Percentiles rank a stretch among this genome's conserved stretches.
phyloP scores from a whole-genome alignment of 805 yeast species.

The Candida ortonii region DNA sequence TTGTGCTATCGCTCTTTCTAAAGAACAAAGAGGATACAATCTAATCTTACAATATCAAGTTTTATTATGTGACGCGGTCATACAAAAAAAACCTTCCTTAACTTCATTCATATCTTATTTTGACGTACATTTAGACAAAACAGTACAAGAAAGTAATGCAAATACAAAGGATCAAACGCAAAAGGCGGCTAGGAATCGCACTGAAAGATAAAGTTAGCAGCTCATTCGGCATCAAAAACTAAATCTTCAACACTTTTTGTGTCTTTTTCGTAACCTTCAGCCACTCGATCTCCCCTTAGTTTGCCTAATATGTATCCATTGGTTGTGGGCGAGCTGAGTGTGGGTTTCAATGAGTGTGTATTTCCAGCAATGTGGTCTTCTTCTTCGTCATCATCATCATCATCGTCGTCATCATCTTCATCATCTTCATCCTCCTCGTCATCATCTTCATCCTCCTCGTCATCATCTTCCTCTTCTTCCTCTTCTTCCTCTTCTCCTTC shows the following conservation, averaged over 20 bases:
- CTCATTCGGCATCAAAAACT: conserved; percentile 8
- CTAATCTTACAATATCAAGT: no score
- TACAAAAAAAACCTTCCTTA: no score
- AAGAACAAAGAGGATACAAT: conserved; percentile 5
- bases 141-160: no score
- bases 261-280: not conserved
- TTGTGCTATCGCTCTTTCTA: no score
- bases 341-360: not conserved
- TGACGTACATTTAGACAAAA: no score
- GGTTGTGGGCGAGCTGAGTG: conserved; percentile 17
- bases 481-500: conserved; percentile 40
- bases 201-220: no score
- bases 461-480: conserved; percentile 28
- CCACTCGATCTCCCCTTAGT: conserved; percentile 4
- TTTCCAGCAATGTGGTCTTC: conserved; percentile 9
- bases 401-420: conserved; percentile 16
- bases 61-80: no score
- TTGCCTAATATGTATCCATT: conserved; percentile 14
- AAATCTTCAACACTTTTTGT: conserved; percentile 17
- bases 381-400: conserved; percentile 13
- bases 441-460: conserved; percentile 14
- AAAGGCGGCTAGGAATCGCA: no score
- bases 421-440: conserved; percentile 21
- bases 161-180: no score
- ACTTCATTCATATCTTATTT: no score